Evolutionary conservation across 331 rosid species (phyloP), one percentile per base, ranked within the genome.

Genomic region (Dryas integrifolia): DNA sequence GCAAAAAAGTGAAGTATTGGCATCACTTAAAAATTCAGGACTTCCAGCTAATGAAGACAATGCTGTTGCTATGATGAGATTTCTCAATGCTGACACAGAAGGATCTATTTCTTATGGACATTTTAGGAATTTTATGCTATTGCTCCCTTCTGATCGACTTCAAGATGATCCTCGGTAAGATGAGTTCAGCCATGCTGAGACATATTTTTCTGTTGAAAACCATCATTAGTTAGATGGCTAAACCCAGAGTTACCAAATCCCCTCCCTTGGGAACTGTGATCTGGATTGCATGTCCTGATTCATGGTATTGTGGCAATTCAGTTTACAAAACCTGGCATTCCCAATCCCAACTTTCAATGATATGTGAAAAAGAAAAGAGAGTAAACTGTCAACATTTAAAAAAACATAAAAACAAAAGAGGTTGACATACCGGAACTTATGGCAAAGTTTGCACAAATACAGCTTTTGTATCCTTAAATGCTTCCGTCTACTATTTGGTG

Each of bases 1-100:
- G 82, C 90, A 92, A 82, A 95, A 95, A 85, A 95, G 97, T 78
- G 96, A 95, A 85, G 82, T 95, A 72, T 79, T 95, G 83, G 90
- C 88, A 65, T 95, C 98, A 63, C 86, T 95, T 46, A 90, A 85
- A 82, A 92, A 88, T 72, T 87, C 99, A 18, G 99, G 99, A 41
- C 97, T 95, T 67, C 99, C 99, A 30, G 92, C 98, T 64, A 89
- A 92, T 79, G 99, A 95, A 85, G 99, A 95, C 80, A 92, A 95
- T 79, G 99, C 98, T 76, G 77, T 87, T 73, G 99, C 99, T 51
- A 95, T 95, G 99, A 92, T 95, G 98, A 86, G 99, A 43, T 95
- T 95, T 88, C 84, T 95, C 41, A 90, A 91, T 76, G 98, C 97
- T 30, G 98, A 95, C 79, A 86, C 88, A 7, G 92, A 94, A 77